Evolutionary conservation across 1,139 yeast species (phyloP).

Genomic region (Diutina rugosa): DNA sequence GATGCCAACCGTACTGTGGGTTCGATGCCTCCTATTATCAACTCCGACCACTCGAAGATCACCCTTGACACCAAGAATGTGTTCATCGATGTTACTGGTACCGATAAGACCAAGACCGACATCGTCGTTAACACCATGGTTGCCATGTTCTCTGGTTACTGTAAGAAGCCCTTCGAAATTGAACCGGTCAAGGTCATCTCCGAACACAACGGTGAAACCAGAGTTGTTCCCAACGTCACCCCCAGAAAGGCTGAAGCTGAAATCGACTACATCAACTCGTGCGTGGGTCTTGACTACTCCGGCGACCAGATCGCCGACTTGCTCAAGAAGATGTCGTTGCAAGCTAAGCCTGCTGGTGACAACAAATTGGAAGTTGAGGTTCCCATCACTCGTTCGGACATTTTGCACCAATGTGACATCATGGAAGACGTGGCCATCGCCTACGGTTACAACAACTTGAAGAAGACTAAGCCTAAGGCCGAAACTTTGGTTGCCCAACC

Average conservation of each 20-base stretch:
- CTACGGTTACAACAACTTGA: conserved; percentile 85
- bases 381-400: conserved; percentile 92
- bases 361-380: conserved; percentile 55
- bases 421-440: conserved; percentile 98
- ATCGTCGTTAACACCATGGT: conserved; percentile 59
- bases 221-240: conserved; percentile 62
- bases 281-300: conserved; percentile 67
- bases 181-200: conserved; percentile 86
- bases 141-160: conserved; percentile 91
- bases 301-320: conserved; percentile 57
- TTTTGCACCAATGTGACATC: conserved; percentile 94
- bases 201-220: conserved; percentile 66
- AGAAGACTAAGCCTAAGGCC: conserved; percentile 69
- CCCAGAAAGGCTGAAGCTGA: conserved; percentile 68
- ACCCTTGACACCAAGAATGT: conserved; percentile 75
- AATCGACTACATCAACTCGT: conserved; percentile 77
- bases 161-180: conserved; percentile 61
- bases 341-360: conserved; percentile 43
- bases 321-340: conserved; percentile 71
- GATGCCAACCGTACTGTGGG: conserved; percentile 72
- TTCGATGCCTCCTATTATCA: conserved; percentile 94
- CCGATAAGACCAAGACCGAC: conserved; percentile 42
- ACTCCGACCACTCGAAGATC: conserved; percentile 84
- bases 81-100: conserved; percentile 89
- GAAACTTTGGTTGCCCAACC: conserved; percentile 79